Evolutionary conservation across 352 stramenopile species (phyloP), one percentile per base, ranked within the genome.

Genomic region (Blastocystis sp.): DNA sequence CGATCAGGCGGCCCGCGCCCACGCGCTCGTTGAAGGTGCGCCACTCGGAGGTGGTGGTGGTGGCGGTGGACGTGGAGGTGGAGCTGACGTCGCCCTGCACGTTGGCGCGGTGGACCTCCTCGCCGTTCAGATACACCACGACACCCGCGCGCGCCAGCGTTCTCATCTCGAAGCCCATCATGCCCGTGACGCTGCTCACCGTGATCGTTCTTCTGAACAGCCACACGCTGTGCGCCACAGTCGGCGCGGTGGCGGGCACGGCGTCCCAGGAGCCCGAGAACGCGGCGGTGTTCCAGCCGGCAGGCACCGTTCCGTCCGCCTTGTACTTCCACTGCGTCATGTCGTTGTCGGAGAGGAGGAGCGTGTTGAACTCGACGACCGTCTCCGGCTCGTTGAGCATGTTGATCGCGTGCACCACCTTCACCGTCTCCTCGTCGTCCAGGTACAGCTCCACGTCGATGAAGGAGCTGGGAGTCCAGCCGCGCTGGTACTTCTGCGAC

Each of bases 121-220:
- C 12, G 19, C 78, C 78, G n/a, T 88, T 88, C 60, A 88, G 2
- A 21, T 88, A 88, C 31, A 88, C 61, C 1, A 88, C 60, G 12
- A 88, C 31, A 88, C 78, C 78, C 6, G 50, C 78, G 31, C 78
- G 62, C 1, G 31, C 50, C 33, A 66, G 31, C 2, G 50, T 37
- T 13, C 61, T 45, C 65, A 88, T 70, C 24, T 76, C 78, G 51
- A 88, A 77, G n/a, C 78, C 78, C 35, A 76, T 62, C 6, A 66
- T 39, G 50, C n/a, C 26, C 13, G 78, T 61, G 16, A 62, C 79
- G 2, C 35, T 60, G 31, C 39, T 62, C 6, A 88, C 59, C 21
- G 59, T 78, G 19, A 88, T 59, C 1, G 60, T 9, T 6, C 65
- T 21, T 12, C 78, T 21, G 65, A 88, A 88, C 41, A 88, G 51